These are phyloP conservation scores for Metarhizium brunneum DNA, from an alignment of 2,329 filamentous ascomycete species.

Conservation along the genomic window DNA sequence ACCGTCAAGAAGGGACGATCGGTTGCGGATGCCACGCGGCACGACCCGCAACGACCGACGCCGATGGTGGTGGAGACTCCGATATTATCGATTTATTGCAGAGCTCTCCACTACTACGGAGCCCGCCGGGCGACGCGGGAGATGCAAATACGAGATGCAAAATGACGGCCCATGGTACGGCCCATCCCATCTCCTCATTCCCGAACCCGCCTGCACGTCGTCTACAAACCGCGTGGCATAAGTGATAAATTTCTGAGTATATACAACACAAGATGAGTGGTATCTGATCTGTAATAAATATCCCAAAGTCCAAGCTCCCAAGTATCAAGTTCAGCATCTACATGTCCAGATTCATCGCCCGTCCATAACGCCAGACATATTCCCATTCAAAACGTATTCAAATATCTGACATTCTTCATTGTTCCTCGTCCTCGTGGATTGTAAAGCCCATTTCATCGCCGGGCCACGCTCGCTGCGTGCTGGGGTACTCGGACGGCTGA, in stretches of 20 bases:
- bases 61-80: too few species aligned
- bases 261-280: neutral
- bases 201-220: too few species aligned
- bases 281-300: neutral
- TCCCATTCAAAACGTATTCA: neutral
- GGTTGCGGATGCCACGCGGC: too few species aligned
- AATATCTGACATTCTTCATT: neutral
- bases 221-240: too few species aligned
- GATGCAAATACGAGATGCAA: too few species aligned
- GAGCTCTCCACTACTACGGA: too few species aligned
- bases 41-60: too few species aligned
- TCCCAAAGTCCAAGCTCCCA: neutral
- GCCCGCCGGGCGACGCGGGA: too few species aligned
- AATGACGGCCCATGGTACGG: too few species aligned
- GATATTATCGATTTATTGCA: too few species aligned
- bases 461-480: slow-evolving; percentile 35
- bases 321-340: neutral
- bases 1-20: too few species aligned
- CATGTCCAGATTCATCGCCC: neutral
- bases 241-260: neutral
- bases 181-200: too few species aligned
- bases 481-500: slow-evolving; percentile 47
- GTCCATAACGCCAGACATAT: neutral
- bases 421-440: slow-evolving; percentile 31
- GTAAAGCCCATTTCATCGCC: slow-evolving; percentile 19